Conservation (phyloP, 768 basidiomycete genomes). For the Leucocoprinus sp. region DNA sequence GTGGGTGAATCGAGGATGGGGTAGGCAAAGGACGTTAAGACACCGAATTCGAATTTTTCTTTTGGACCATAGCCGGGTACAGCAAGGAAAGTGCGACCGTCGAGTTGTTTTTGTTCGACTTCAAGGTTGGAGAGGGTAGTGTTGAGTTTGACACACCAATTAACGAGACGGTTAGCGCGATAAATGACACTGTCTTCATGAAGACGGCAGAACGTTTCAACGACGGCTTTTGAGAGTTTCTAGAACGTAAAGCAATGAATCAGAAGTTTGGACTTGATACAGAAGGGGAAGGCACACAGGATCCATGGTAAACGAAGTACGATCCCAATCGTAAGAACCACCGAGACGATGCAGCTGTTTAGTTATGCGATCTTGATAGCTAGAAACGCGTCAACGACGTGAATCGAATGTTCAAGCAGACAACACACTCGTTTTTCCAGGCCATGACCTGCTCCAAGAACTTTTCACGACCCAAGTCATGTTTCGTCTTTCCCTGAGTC, state of each 20-base stretch:
- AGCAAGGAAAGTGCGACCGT: conserved; percentile 74
- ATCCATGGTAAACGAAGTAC: conserved; percentile 94
- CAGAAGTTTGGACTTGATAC: not conserved
- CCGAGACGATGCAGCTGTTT: conserved; percentile 83
- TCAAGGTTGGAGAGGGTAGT: conserved; percentile 98
- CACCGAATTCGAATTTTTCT: conserved; percentile 95
- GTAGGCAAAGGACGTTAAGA: conserved; percentile 94
- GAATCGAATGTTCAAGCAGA: not conserved
- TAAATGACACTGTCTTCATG: conserved; percentile 91
- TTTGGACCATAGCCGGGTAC: conserved; percentile 95
- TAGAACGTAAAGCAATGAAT: conserved; percentile 17
- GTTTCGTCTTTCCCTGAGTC: conserved; percentile 69
- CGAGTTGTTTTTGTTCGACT: conserved; percentile 89
- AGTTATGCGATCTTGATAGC: conserved; percentile 91
- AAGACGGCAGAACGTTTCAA: conserved; percentile 84
- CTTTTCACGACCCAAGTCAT: conserved; percentile 90
- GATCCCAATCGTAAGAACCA: conserved; percentile 91
- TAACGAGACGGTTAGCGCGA: conserved; percentile 93
- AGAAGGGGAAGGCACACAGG: conserved; percentile 39
- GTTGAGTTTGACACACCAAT: conserved; percentile 95
- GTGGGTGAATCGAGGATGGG: conserved; percentile 67
- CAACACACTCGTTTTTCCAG: conserved; percentile 91
- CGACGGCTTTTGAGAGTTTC: conserved; percentile 78
- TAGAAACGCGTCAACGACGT: conserved; percentile 21
- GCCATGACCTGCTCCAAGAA: conserved; percentile 89